These are phyloP conservation scores for Friedmanniomyces endolithicus DNA, from an alignment of 495 filamentous ascomycete species.

Conservation along the genomic window DNA sequence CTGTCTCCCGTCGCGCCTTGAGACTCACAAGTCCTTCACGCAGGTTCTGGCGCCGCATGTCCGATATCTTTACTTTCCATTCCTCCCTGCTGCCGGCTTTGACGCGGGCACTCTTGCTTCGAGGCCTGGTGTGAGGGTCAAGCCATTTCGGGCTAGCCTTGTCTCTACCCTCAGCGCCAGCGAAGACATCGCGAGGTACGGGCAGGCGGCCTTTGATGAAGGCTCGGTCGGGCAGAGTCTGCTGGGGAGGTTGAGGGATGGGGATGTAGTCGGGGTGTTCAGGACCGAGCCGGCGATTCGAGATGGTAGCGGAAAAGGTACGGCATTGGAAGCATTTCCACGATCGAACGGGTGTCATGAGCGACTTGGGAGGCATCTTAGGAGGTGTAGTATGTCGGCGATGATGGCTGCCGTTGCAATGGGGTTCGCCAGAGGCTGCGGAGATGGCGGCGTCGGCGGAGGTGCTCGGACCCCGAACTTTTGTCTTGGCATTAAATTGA, in stretches of 20 bases:
- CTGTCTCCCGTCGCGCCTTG: constrained; percentile 39
- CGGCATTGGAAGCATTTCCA: constrained; percentile 24
- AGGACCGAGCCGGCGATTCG: constrained; percentile 36
- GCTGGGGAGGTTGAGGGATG: constrained; percentile 48
- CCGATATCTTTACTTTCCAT: constrained; percentile 54
- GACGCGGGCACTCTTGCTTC: constrained; percentile 5
- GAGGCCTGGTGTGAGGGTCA: constrained; percentile 37
- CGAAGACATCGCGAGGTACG: constrained; percentile 55
- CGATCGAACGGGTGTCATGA: not conserved
- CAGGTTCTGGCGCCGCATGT: constrained; percentile 47
- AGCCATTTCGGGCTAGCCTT: constrained; percentile 22
- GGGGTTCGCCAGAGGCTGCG: not conserved
- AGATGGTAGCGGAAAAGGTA: constrained; percentile 34
- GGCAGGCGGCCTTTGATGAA: constrained; percentile 61
- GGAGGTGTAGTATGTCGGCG: not conserved
- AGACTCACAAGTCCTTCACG: constrained; percentile 50
- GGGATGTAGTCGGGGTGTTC: constrained; percentile 66
- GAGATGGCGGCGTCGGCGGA: not conserved
- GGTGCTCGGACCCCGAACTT: not conserved
- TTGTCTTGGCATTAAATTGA: constrained; percentile 1
- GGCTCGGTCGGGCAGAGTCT: constrained; percentile 31
- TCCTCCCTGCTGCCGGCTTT: constrained; percentile 31
- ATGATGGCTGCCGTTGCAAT: not conserved
- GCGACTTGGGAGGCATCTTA: constrained; percentile 12
- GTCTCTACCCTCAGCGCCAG: constrained; percentile 40